Evolutionary conservation across 306 rosid genomes (phyloP).

Genomic region (Purshia tridentata): DNA sequence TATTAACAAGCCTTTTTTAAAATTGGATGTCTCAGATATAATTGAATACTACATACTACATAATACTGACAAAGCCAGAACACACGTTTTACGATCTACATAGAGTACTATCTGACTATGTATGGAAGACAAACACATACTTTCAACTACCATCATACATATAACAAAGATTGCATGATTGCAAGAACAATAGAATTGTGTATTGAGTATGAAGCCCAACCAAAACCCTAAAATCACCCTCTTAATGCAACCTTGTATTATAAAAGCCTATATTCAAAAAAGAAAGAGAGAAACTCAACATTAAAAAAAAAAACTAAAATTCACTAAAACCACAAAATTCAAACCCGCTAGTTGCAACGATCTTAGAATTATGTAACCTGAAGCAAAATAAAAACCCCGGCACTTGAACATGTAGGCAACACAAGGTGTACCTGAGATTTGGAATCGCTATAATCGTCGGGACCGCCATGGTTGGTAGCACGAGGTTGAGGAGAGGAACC

Average conservation of each 20-base stretch:
- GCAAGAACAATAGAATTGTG: no score
- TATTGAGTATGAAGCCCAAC: no score
- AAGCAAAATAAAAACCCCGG: neutral
- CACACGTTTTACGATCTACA: neutral
- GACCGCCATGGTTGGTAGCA: slow-evolving; percentile 37
- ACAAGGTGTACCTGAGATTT: slow-evolving; percentile 57
- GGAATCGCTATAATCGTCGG: slow-evolving; percentile 59
- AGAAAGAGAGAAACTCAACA: neutral
- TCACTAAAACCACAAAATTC: neutral
- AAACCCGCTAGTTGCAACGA: neutral
- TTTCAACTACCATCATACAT: no score
- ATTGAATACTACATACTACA: neutral
- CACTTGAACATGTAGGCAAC: neutral
- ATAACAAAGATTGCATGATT: no score
- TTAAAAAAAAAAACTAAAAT: neutral
- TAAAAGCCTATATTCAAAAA: neutral
- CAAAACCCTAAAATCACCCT: slow-evolving; percentile 2
- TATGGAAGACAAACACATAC: no score
- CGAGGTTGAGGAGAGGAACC: slow-evolving; percentile 65
- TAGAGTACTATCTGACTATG: neutral
- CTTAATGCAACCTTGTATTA: no score
- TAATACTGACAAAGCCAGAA: neutral
- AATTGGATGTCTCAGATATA: neutral
- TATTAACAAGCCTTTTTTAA: neutral
- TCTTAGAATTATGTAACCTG: neutral